Percentiles rank a stretch among this genome's conserved stretches.
Conservation (phyloP, 805 yeast species). For the Teunomyces panamensis region DNA sequence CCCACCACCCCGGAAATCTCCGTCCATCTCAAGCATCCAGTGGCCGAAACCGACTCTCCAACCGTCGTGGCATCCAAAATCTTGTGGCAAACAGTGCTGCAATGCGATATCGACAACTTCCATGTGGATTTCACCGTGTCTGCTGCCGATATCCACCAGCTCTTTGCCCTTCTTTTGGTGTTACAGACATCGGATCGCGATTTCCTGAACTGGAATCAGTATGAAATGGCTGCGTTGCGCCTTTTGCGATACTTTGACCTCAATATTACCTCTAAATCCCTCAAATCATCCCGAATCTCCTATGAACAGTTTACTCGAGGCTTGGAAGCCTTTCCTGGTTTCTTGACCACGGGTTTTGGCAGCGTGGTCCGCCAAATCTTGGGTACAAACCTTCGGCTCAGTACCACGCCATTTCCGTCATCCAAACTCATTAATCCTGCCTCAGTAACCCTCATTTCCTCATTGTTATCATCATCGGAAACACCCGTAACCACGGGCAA, state of each 20-base stretch:
- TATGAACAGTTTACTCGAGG: constrained; percentile 14
- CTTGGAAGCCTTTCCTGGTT: background rate
- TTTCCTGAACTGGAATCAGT: constrained; percentile 36
- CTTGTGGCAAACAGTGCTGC: background rate
- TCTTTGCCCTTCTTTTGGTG: background rate
- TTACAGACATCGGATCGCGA: background rate
- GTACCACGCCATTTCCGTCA: constrained; percentile 13
- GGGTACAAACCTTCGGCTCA: background rate
- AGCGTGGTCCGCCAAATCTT: background rate
- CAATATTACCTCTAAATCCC: constrained; percentile 22
- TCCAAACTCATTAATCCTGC: constrained; percentile 42
- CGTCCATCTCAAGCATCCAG: background rate
- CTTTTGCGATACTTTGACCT: constrained; percentile 51
- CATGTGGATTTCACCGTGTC: background rate
- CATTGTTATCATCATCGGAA: constrained; percentile 27
- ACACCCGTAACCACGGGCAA: constrained; percentile 43
- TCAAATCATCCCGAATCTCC: constrained; percentile 12
- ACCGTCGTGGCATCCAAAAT: background rate
- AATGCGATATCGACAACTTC: background rate
- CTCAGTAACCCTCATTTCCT: constrained; percentile 37
- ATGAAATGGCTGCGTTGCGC: constrained; percentile 41
- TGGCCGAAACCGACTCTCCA: background rate
- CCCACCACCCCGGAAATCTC: background rate
- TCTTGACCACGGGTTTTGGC: background rate
- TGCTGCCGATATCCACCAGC: background rate